A percentile compares a stretch with the other conserved stretches of the same genome.
Evolutionary conservation across 441 rosid species (phyloP).

Genomic region (Populus hybrid): DNA sequence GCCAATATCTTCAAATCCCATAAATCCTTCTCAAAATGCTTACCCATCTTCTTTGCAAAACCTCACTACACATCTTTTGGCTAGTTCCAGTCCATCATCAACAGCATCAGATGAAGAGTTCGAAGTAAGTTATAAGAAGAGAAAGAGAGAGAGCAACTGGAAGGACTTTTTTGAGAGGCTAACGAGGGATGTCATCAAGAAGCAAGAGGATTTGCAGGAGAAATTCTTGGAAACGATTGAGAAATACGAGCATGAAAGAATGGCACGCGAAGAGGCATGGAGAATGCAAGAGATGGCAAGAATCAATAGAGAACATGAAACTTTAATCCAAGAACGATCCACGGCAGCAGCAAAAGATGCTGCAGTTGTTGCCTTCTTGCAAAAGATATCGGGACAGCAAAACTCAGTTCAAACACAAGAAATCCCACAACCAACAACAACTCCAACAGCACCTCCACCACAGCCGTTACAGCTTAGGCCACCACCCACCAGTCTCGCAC

Average conservation of each 20-base stretch:
- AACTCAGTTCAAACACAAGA: slow-evolving; percentile 14
- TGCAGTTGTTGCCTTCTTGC: slow-evolving; percentile 66
- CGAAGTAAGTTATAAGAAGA: slow-evolving; percentile 24
- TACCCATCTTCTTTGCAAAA: slow-evolving; percentile 26
- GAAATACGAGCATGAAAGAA: slow-evolving; percentile 56
- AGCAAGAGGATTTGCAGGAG: slow-evolving; percentile 69
- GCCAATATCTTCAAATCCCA: slow-evolving; percentile 14
- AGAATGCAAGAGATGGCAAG: slow-evolving; percentile 56
- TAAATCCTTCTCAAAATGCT: slow-evolving; percentile 7
- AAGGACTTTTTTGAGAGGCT: slow-evolving; percentile 57
- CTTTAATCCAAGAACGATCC: slow-evolving; percentile 60
- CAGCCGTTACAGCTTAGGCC: slow-evolving; percentile 3
- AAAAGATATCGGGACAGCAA: slow-evolving; percentile 62
- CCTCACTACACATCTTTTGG: slow-evolving; percentile 42
- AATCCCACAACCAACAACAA: neutral
- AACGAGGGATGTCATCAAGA: slow-evolving; percentile 55
- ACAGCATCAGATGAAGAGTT: slow-evolving; percentile 52
- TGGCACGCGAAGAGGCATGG: slow-evolving; percentile 72
- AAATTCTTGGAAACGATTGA: slow-evolving; percentile 66
- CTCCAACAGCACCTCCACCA: slow-evolving; percentile 10
- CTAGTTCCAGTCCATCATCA: slow-evolving; percentile 58
- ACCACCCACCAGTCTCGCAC: slow-evolving; percentile 14
- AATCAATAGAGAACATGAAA: slow-evolving; percentile 52
- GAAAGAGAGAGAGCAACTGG: slow-evolving; percentile 51
- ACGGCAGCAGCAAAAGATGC: slow-evolving; percentile 64